These are phyloP conservation scores for Dissophora globulifera DNA, from an alignment of 192 early-diverging fungal genomes.

Conservation along the genomic window DNA sequence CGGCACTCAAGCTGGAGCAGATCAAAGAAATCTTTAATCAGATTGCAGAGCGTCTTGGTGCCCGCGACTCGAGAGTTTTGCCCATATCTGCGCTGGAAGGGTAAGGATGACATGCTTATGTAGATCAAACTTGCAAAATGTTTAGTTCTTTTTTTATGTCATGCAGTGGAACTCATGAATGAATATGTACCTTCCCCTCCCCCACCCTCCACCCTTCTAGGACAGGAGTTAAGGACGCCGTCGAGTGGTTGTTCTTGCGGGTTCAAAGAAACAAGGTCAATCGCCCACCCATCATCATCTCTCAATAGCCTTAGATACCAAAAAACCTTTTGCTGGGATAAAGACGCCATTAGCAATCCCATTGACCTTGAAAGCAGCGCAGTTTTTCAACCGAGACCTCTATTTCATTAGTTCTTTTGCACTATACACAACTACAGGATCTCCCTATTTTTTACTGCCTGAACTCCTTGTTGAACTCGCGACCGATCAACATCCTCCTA, in stretches of 20 bases:
- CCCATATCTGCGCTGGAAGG: slow-evolving; percentile 84
- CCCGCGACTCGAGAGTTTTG: slow-evolving; percentile 88
- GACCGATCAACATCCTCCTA: slow-evolving; percentile 90
- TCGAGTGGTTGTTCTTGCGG: slow-evolving; percentile 91
- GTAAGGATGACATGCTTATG: slow-evolving; percentile 70
- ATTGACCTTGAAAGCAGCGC: too few species aligned
- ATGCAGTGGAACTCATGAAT: too few species aligned
- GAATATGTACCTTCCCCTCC: too few species aligned
- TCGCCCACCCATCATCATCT: slow-evolving; percentile 78
- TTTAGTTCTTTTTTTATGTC: too few species aligned
- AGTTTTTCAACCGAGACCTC: too few species aligned
- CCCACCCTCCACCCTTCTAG: too few species aligned
- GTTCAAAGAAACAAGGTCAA: slow-evolving; percentile 85
- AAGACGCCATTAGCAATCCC: too few species aligned
- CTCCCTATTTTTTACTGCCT: slow-evolving; percentile 31
- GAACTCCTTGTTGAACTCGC: slow-evolving; percentile 78
- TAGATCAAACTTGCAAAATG: too few species aligned
- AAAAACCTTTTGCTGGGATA: too few species aligned
- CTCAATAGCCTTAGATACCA: slow-evolving; percentile 19
- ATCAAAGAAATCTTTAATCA: slow-evolving; percentile 94
- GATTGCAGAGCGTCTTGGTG: slow-evolving; percentile 85
- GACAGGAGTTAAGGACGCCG: slow-evolving; percentile 84
- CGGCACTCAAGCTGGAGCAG: slow-evolving; percentile 75
- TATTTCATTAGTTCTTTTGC: too few species aligned
- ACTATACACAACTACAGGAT: neutral